phyloP scores from a whole-genome alignment of 2,329 filamentous ascomycete genomes.

The Penicillium sp. region DNA sequence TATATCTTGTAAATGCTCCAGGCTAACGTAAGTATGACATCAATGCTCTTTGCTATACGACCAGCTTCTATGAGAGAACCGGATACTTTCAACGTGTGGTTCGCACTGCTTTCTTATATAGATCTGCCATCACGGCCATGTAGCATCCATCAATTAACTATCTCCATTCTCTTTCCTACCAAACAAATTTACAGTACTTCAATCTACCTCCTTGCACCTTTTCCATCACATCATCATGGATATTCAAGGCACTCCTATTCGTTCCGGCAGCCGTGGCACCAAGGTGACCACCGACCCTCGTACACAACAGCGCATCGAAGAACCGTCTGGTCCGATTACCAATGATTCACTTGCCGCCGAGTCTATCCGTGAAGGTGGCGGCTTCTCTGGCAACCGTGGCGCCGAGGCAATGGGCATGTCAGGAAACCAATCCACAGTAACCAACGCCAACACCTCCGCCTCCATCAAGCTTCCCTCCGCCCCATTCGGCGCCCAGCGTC shows the following conservation, averaged over 20 bases:
- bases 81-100: constrained; percentile 1
- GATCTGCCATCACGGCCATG: constrained; percentile 11
- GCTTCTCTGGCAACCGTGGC: constrained; percentile 61
- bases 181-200: neutral
- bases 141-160: neutral
- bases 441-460: constrained; percentile 56
- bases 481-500: constrained; percentile 47
- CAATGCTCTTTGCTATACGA: constrained; percentile 16
- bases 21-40: constrained; percentile 36
- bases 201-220: too few relatives aligned
- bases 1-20: constrained; percentile 1
- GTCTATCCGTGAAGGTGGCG: constrained; percentile 61
- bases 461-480: constrained; percentile 54
- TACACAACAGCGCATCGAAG: constrained; percentile 55
- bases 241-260: constrained; percentile 42
- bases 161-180: neutral
- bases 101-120: constrained; percentile 24
- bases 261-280: constrained; percentile 33
- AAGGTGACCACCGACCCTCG: constrained; percentile 52
- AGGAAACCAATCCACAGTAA: constrained; percentile 55
- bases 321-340: constrained; percentile 64
- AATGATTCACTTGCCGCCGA: constrained; percentile 75
- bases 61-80: neutral
- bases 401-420: constrained; percentile 52
- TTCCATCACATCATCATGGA: constrained; percentile 33